Evolutionary conservation across 805 yeast genomes (phyloP), one percentile per base, ranked within the genome.

Genomic region (Candida ortonii): DNA sequence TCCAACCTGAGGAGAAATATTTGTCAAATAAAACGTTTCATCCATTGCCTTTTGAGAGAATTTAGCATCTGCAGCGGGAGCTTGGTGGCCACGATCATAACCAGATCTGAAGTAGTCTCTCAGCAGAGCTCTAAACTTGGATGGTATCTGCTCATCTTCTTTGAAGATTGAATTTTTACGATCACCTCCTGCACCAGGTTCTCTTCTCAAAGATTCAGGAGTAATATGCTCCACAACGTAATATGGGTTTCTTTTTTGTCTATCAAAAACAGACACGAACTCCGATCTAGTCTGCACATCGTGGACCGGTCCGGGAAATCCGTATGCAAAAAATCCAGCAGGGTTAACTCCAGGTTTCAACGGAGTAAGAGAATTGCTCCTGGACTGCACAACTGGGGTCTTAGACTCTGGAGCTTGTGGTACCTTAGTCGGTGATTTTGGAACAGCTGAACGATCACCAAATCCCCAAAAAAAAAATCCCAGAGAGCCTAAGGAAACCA

Each of bases 51-150:
- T 49, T 61, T 93, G 98, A 20, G 78, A 77, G 63, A 78, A 93
- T 56, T 86, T 88, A 16, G 97, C 97, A 59, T 93, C 84, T 0
- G 97, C 97, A 5, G 98, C 98, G 3, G 98, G 97, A 0, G 96
- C 97, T 51, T 85, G 87, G 61, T 93, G 98, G 5, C 98, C 98
- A 46, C 97, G 68, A 59, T 93, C 98, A 61, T 86, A 93, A 1
- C 98, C 98, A 20, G 93, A 80, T 49, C 97, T 73, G 68, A 90
- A 93, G 59, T 84, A 93, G 61, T 93, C 97, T 41, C 79, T 71
- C 36, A 93, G 66, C 34, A 73, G 67, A 2, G 81, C 90, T 47
- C 97, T 71, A 59, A 87, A 93, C 50, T 66, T 71, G 18, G 61
- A 59, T 0, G 98, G 98, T 25, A 93, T 75, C 9, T 55, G 50